Percentiles rank a stretch among this genome's conserved stretches.
These are phyloP conservation scores for Pistacia integerrima DNA, from an alignment of 345 rosid species.

Conservation along the genomic window DNA sequence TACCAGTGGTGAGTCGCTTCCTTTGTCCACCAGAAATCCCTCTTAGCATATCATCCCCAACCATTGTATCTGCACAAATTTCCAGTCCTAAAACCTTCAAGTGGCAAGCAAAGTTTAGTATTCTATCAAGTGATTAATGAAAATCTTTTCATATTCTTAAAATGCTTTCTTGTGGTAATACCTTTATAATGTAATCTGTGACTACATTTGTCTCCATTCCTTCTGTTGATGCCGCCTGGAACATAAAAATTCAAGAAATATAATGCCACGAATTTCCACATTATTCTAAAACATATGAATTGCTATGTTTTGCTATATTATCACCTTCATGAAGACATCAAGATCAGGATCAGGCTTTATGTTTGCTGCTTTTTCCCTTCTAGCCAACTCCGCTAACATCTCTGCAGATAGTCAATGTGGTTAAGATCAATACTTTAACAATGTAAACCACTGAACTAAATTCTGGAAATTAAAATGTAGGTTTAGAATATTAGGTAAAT, in stretches of 20 bases:
- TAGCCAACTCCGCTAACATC: slow-evolving; percentile 66
- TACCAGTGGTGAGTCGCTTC: slow-evolving; percentile 74
- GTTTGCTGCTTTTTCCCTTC: slow-evolving; percentile 74
- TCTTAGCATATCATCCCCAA: slow-evolving; percentile 61
- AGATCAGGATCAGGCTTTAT: slow-evolving; percentile 82
- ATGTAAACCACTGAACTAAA: not conserved
- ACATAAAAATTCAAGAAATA: not conserved
- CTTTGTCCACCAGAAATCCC: slow-evolving; percentile 76
- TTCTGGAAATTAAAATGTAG: not conserved
- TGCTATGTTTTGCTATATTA: not conserved
- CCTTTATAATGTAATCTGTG: slow-evolving; percentile 65
- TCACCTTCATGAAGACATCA: slow-evolving; percentile 87
- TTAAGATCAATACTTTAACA: not conserved
- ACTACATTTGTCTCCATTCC: slow-evolving; percentile 53
- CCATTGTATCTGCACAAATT: slow-evolving; percentile 59
- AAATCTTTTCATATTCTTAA: not conserved
- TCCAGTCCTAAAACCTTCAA: slow-evolving; percentile 62
- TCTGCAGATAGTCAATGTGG: slow-evolving; percentile 33
- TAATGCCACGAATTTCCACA: not conserved
- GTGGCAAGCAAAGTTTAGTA: not conserved
- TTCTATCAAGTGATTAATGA: not conserved
- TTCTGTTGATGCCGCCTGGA: slow-evolving; percentile 52
- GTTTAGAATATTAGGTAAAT: too few relatives aligned
- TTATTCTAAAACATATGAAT: not conserved
- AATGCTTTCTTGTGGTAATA: not conserved